Evolutionary conservation across 805 yeast species (phyloP).

Genomic region (Myxozyma mucilagina): DNA sequence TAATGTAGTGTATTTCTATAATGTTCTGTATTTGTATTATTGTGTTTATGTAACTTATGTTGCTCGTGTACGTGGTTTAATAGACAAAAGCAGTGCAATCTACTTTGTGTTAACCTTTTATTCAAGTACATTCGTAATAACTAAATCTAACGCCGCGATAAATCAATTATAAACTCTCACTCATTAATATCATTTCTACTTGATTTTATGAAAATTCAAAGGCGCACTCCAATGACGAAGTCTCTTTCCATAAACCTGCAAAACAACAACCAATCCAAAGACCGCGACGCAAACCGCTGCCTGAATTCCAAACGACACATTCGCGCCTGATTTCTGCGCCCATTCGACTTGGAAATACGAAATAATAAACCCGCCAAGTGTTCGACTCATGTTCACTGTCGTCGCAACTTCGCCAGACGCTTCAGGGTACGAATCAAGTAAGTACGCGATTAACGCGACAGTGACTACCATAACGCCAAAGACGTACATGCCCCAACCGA

Average conservation of each 20-base stretch:
- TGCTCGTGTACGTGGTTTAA: not conserved
- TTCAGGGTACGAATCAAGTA: constrained; percentile 11
- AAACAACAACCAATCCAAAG: not conserved
- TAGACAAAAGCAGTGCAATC: too few species aligned
- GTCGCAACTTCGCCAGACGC: constrained; percentile 13
- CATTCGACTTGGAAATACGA: constrained; percentile 8
- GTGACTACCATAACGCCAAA: constrained; percentile 10
- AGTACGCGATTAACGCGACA: constrained; percentile 5
- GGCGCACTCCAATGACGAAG: constrained; percentile 7
- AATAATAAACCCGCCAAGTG: constrained; percentile 8
- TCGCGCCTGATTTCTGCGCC: constrained; percentile 6
- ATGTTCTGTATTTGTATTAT: not conserved
- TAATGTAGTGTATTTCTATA: not conserved
- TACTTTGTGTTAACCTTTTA: too few species aligned
- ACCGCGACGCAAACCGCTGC: constrained; percentile 3
- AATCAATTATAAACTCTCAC: too few species aligned
- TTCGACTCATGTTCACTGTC: constrained; percentile 4
- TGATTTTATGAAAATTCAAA: not conserved
- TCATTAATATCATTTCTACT: not conserved
- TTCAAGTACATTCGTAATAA: not conserved
- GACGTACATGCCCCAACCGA: constrained; percentile 15
- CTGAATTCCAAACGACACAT: constrained; percentile 6
- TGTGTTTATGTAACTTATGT: too few species aligned
- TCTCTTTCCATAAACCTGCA: constrained; percentile 3
- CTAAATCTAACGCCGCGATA: not conserved